Evolutionary conservation across 176 grass and related monocot genomes (phyloP), one percentile per base, ranked within the genome.

Genomic region (Poa pratensis): DNA sequence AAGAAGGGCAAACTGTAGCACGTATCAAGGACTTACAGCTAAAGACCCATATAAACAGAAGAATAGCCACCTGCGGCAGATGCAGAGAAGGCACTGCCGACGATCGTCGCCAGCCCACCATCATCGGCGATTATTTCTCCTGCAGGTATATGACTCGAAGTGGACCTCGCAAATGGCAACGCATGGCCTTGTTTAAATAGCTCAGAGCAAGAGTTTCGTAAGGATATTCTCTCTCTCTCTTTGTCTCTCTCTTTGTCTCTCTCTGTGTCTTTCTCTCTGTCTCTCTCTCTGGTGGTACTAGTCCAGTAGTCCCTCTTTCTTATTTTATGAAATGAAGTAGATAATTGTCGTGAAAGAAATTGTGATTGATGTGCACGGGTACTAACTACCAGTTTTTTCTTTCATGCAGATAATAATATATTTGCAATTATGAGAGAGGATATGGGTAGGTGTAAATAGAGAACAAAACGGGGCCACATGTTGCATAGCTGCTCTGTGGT

Each of bases 21-120:
- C 12, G 13, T 34, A 20, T 2, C 2, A 52, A 40, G 45, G 6
- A 71, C 70, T 84, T 69, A 80, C 81, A 74, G 52, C 59, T 55
- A 20, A 83, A 63, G 18, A 82, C 19, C 34, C 70, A 76, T 37
- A 81, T 1, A 77, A 74, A 71, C 7, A 87, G 45, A 79, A 87
- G 37, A 61, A 27, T 20, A 24, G 22, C 9, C 45, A 76, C 55
- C 39, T 13, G 19, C 24, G 20, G 53, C 65, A 35, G 53, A 5
- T 71, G 39, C 13, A 34, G n/a, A 60, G 39, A 79, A 49, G 72
- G 26, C 18, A 9, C 61, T 22, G 40, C 34, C 2, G 35, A 6
- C 8, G 15, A n/a, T 76, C 32, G 59, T 22, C 8, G 59, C 46
- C 32, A 7, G 26, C 28, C 30, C 6, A 49, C 73, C 80, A 88